These are phyloP conservation scores for Penicillium occitanis DNA, from an alignment of 2,329 filamentous ascomycete genomes.

Conservation along the genomic window DNA sequence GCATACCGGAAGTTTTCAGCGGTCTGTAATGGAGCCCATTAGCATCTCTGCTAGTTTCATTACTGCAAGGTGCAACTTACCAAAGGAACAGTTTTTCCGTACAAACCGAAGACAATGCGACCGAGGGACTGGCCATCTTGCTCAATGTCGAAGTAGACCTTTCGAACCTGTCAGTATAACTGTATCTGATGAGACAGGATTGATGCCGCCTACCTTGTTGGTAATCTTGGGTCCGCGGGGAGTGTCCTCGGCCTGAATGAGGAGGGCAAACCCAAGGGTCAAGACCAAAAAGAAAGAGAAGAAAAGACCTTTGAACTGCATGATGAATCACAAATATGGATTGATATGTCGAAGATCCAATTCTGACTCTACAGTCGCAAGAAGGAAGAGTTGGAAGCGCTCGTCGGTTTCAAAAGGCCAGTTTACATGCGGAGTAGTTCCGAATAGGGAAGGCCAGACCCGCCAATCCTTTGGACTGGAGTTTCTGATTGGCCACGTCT, in stretches of 20 bases:
- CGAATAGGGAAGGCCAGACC: slow-evolving; percentile 9
- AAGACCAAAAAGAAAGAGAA: slow-evolving; percentile 73
- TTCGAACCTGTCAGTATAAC: slow-evolving; percentile 1
- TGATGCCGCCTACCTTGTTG: slow-evolving; percentile 63
- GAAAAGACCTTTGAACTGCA: slow-evolving; percentile 38
- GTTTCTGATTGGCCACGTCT: slow-evolving; percentile 9
- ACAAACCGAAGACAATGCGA: slow-evolving; percentile 63
- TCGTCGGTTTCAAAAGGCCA: slow-evolving; percentile 17
- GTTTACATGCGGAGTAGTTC: slow-evolving; percentile 20
- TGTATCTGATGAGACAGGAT: not conserved
- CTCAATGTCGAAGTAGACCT: slow-evolving; percentile 66
- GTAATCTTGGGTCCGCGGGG: slow-evolving; percentile 82
- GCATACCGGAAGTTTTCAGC: slow-evolving; percentile 63
- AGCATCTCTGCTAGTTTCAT: not conserved
- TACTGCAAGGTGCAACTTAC: slow-evolving; percentile 36
- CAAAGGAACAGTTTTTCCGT: slow-evolving; percentile 67
- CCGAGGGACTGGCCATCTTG: slow-evolving; percentile 63
- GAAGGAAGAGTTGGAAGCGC: slow-evolving; percentile 23
- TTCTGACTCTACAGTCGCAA: slow-evolving; percentile 5
- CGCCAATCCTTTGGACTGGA: slow-evolving; percentile 27
- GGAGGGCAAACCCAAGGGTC: slow-evolving; percentile 63
- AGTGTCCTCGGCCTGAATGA: slow-evolving; percentile 72
- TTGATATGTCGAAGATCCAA: not conserved
- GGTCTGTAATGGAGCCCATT: slow-evolving; percentile 46
- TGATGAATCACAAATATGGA: slow-evolving; percentile 24